These are phyloP conservation scores for Anethum foeniculum DNA, from an alignment of 140 eudicot species.

Conservation along the genomic window DNA sequence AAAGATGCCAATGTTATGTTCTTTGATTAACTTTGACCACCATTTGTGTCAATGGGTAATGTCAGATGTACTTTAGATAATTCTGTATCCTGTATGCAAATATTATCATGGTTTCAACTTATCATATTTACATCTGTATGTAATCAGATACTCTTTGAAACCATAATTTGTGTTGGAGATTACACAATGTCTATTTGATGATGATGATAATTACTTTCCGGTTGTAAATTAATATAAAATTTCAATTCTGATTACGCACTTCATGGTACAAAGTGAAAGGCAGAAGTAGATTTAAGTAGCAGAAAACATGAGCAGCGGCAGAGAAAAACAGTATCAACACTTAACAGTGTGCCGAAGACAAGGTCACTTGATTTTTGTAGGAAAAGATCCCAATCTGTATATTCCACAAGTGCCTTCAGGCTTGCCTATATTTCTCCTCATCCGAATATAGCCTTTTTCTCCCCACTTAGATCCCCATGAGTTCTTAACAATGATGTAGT, in stretches of 20 bases:
- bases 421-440: conserved; percentile 59
- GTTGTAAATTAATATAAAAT: not conserved
- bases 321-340: not conserved
- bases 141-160: not conserved
- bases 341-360: not conserved
- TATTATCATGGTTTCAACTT: not conserved
- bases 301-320: not conserved
- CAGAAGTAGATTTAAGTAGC: not conserved
- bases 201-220: not conserved
- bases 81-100: not conserved
- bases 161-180: not conserved
- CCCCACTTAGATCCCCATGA: conserved; percentile 85
- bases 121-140: not conserved
- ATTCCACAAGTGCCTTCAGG: conserved; percentile 61
- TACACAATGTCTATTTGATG: not conserved
- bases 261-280: not conserved
- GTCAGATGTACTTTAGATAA: not conserved
- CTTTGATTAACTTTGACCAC: not conserved
- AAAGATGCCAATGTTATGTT: not conserved
- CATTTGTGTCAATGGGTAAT: not conserved
- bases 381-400: conserved; percentile 73
- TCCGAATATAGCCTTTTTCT: conserved; percentile 68
- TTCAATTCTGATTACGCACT: not conserved
- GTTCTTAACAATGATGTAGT: conserved; percentile 53
- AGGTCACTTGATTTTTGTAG: conserved; percentile 43